These are phyloP conservation scores for Cordia subcordata DNA, from an alignment of 257 asterid genomes.

Conservation along the genomic window DNA sequence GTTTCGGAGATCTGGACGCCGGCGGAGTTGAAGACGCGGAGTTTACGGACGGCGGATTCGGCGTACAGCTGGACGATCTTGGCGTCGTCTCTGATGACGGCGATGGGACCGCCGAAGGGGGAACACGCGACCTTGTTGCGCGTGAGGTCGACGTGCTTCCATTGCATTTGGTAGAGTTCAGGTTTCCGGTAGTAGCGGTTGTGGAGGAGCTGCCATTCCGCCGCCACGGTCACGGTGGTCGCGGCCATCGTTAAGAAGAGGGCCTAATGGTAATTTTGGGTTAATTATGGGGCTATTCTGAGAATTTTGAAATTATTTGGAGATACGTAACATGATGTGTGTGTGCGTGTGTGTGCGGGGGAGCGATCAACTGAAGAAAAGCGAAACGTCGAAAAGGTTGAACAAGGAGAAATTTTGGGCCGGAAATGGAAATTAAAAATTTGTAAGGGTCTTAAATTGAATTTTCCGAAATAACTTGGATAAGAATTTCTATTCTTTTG, in stretches of 20 bases:
- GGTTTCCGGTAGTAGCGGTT: conserved; percentile 93
- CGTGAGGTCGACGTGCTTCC: conserved; percentile 92
- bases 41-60: conserved; percentile 90
- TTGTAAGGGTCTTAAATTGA: no score
- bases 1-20: conserved; percentile 72
- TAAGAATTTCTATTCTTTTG: no score
- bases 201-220: conserved; percentile 94
- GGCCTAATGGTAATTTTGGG: neutral
- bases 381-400: no score
- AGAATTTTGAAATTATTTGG: neutral
- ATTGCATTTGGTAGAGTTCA: conserved; percentile 84
- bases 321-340: neutral
- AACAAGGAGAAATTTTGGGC: no score
- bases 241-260: conserved; percentile 51
- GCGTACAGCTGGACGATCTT: conserved; percentile 92
- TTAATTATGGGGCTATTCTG: neutral
- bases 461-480: neutral
- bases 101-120: conserved; percentile 94
- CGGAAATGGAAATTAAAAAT: no score
- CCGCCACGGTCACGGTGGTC: conserved; percentile 67
- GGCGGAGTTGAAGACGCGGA: conserved; percentile 84
- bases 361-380: neutral
- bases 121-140: conserved; percentile 93
- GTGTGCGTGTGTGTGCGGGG: neutral
- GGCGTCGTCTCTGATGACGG: conserved; percentile 89